Conservation (phyloP, 2,329 filamentous ascomycete species). For the Bimuria novae-zelandiae region DNA sequence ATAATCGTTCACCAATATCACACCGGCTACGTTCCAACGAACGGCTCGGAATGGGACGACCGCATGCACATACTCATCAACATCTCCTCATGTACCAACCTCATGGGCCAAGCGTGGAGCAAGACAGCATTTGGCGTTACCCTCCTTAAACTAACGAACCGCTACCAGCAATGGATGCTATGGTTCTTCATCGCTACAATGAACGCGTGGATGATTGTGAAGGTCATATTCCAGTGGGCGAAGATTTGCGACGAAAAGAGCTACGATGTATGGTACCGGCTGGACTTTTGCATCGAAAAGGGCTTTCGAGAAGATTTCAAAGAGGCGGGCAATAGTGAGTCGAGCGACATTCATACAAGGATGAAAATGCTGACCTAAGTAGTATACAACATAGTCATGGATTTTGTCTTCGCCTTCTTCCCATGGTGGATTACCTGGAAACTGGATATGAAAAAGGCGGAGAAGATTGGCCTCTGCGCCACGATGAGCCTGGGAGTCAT, state of each 20-base stretch:
- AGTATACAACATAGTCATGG: slow-evolving; percentile 61
- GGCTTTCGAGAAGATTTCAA: slow-evolving; percentile 53
- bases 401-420: slow-evolving; percentile 56
- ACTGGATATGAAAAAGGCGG: slow-evolving; percentile 53
- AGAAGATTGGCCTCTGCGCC: slow-evolving; percentile 57
- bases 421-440: slow-evolving; percentile 57
- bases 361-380: neutral
- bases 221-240: slow-evolving; percentile 57
- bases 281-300: slow-evolving; percentile 52
- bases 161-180: slow-evolving; percentile 50
- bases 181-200: slow-evolving; percentile 58
- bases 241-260: slow-evolving; percentile 50
- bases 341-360: neutral
- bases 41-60: slow-evolving; percentile 53
- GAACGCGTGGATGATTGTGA: slow-evolving; percentile 55
- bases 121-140: slow-evolving; percentile 49
- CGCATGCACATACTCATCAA: slow-evolving; percentile 60
- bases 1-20: slow-evolving; percentile 55
- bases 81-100: slow-evolving; percentile 46
- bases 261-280: slow-evolving; percentile 55
- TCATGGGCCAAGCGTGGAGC: slow-evolving; percentile 44
- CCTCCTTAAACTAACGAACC: slow-evolving; percentile 50
- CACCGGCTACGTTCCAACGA: slow-evolving; percentile 51
- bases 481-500: slow-evolving; percentile 53
- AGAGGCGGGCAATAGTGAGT: slow-evolving; percentile 56